Evolutionary conservation across 805 yeast species (phyloP).

Genomic region (Ascoidea rubescens): DNA sequence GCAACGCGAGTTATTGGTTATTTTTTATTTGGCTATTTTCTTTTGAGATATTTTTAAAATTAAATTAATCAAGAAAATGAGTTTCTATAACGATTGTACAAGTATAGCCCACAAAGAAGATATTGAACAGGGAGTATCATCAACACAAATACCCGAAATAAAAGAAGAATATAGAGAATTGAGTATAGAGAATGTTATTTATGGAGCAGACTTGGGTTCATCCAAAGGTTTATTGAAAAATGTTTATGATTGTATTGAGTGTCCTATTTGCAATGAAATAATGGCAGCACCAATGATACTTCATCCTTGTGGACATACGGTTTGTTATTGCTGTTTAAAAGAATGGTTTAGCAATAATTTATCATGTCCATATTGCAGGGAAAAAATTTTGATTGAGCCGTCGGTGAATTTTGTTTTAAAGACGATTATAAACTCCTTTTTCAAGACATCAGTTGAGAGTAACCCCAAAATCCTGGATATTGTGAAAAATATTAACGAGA

Average conservation of each 20-base stretch:
- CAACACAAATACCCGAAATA: no score
- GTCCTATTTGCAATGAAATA: slow-evolving; percentile 1
- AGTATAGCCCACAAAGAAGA: no score
- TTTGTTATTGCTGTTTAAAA: slow-evolving; percentile 3
- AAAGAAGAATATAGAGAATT: no score
- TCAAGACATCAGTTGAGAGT: not conserved
- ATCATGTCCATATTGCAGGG: slow-evolving; percentile 2
- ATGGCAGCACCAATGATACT: slow-evolving; percentile 2
- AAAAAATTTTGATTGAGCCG: not conserved
- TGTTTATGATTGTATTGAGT: not conserved
- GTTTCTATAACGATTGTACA: no score
- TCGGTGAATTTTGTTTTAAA: not conserved
- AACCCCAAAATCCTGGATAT: not conserved
- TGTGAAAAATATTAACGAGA: not conserved
- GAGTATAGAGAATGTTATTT: no score
- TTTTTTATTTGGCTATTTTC: no score
- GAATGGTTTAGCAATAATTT: slow-evolving; percentile 1
- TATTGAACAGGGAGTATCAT: no score
- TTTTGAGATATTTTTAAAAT: no score
- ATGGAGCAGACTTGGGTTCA: no score
- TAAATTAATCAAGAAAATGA: no score
- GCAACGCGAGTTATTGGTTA: no score
- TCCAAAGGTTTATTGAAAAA: not conserved
- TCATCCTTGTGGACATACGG: slow-evolving; percentile 2
- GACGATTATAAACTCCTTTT: not conserved